Evolutionary conservation across 1,139 yeast genomes (phyloP), one percentile per base, ranked within the genome.

Genomic region (Nakaseomyces delphensis): DNA sequence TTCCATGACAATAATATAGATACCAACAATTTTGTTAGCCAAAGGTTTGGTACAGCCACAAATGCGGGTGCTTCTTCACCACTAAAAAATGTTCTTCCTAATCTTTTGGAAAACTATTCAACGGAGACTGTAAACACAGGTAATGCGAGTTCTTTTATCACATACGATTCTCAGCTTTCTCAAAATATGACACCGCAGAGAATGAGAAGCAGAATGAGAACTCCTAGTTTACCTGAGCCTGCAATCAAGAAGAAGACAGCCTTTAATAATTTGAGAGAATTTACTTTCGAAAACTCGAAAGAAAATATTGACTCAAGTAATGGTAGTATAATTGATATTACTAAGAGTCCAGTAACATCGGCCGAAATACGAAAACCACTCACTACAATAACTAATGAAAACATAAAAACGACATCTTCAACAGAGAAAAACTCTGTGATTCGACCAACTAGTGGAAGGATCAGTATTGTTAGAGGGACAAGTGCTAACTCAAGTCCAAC

Each of bases 401-500:
- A 32, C 11, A 15, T 30, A 16, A 36, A 25, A 32, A 7, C 28
- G 5, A 16, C 30, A 18, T 20, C 23, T n/a, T 21, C 21, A 13
- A 16, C 11, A 23, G 27, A 16, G 21, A 23, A 40, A 35, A 43
- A 39, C 27, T 48, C 49, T 6, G 52, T 45, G 1, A 44, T 54
- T 4, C 48, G 57, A 40, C 58, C 59, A 16, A 52, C 62, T 3
- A 59, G 64, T 43, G 65, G 65, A 8, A 50, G 65, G 36, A 60
- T 60, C 8, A 61, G 65, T 42, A 52, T 58, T 32, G 35, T 45
- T 3, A 55, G 50, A 37, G 45, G 49, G 15, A 38, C 45, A 13
- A 49, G 47, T 28, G 38, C 42, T 1, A 36, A 39, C 5, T 36
- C 37, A 9, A 43, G 45, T 13, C 35, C 45, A 16, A 37, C 39